phyloP scores from a whole-genome alignment of 106 monocot species.

The Acanthochlamys bracteata region DNA sequence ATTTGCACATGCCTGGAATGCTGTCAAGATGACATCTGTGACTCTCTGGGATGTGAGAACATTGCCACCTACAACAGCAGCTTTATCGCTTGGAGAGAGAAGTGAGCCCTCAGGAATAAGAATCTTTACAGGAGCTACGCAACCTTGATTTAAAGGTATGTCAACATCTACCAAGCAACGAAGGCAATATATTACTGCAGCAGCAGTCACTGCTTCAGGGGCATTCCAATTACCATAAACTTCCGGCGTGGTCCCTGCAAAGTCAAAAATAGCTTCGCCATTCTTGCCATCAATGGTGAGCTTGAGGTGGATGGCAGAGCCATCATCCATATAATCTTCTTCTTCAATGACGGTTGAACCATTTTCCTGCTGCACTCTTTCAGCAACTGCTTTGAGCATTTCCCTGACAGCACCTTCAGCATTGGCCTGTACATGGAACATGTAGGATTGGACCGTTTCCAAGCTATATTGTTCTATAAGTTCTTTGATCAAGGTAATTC shows the following conservation, averaged over 20 bases:
- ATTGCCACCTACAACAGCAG: conserved; percentile 97
- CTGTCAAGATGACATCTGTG: conserved; percentile 74
- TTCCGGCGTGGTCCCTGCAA: conserved; percentile 72
- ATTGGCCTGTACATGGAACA: conserved; percentile 79
- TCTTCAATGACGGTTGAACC: conserved; percentile 44
- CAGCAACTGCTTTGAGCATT: conserved; percentile 71
- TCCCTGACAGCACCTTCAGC: conserved; percentile 88
- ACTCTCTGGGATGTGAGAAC: conserved; percentile 93
- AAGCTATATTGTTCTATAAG: conserved; percentile 75
- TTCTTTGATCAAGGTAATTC: conserved; percentile 85
- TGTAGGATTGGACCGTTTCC: conserved; percentile 72
- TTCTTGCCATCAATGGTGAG: conserved; percentile 55
- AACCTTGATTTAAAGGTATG: conserved; percentile 93
- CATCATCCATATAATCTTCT: conserved; percentile 98
- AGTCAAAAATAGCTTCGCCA: conserved; percentile 79
- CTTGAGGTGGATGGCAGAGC: conserved; percentile 66
- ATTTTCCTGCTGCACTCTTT: conserved; percentile 32
- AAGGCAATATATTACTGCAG: conserved; percentile 88
- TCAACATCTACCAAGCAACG: conserved; percentile 77
- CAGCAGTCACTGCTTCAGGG: conserved; percentile 80
- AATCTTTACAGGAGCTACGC: conserved; percentile 77
- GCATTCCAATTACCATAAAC: conserved; percentile 98
- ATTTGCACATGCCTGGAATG: conserved; percentile 88
- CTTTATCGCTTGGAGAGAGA: conserved; percentile 86
- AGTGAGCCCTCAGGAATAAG: conserved; percentile 67